phyloP scores from a whole-genome alignment of 1,284 basidiomycete species.

The Grifola frondosa region DNA sequence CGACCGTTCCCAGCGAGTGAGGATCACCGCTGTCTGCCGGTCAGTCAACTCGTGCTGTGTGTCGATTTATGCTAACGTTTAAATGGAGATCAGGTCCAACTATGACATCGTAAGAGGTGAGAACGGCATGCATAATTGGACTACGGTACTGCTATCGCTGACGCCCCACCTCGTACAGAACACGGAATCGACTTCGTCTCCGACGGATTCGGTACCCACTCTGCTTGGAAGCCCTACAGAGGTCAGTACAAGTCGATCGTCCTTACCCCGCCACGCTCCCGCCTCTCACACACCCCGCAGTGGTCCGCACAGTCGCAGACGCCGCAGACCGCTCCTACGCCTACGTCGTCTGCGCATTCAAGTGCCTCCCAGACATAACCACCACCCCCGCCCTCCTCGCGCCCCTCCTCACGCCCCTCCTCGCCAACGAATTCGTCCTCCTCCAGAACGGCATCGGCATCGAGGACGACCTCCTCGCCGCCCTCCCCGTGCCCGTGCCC shows the following conservation, averaged over 20 bases:
- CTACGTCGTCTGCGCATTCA: constrained; percentile 35
- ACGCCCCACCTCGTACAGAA: constrained; percentile 19
- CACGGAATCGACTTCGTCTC: constrained; percentile 34
- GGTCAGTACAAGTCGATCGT: constrained; percentile 17
- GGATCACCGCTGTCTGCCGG: constrained; percentile 36
- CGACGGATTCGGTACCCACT: constrained; percentile 26
- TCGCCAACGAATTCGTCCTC: constrained; percentile 29
- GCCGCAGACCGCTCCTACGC: constrained; percentile 35
- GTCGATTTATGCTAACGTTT: too few species aligned
- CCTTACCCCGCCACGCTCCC: constrained; percentile 1
- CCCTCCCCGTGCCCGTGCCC: constrained; percentile 25
- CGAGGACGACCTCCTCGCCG: constrained; percentile 34
- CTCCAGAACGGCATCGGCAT: constrained; percentile 44
- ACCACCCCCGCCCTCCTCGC: constrained; percentile 31
- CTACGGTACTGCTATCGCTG: neutral
- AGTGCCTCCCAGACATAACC: constrained; percentile 35
- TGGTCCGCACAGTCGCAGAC: constrained; percentile 31
- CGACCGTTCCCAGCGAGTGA: constrained; percentile 24
- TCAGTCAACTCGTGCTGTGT: constrained; percentile 17
- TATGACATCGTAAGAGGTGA: constrained; percentile 29
- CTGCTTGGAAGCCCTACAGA: constrained; percentile 35
- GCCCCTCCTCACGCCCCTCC: constrained; percentile 25
- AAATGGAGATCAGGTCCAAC: constrained; percentile 30
- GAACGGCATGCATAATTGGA: neutral
- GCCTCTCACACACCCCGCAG: constrained; percentile 24